Evolutionary conservation across 768 basidiomycete genomes (phyloP), one percentile per base, ranked within the genome.

Genomic region (Ephemerocybe angulata): DNA sequence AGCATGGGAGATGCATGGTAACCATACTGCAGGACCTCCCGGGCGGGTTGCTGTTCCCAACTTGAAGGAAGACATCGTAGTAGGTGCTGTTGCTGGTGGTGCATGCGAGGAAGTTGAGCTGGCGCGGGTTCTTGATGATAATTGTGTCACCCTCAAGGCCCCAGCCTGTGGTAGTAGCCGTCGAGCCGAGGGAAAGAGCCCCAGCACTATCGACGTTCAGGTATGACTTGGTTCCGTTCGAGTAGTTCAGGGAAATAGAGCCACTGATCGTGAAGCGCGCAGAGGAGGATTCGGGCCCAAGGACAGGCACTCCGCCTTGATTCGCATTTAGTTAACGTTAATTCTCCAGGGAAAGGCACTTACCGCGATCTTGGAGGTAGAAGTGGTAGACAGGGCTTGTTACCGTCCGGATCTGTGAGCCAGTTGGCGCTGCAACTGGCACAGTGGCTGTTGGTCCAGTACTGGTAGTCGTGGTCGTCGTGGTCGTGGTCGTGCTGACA

Each of bases 131-230:
- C 4, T 76, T 80, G 24, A 76, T 81, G 62, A 84, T 79, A 62
- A 83, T 82, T 13, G 82, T 81, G 58, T 84, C 82, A 11, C 81
- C 81, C 63, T 82, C 80, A 33, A 84, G 71, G 31, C 73, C 78
- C 81, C 82, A 83, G 60, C 80, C 71, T 6, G 76, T 78, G 19
- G 81, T 82, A 3, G 68, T 72, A 12, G 81, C 77, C 0, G 77
- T 73, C 1, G 70, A 58, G 48, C 71, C 75, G 47, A 83, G 71
- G 1, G 72, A 74, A 43, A 84, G 65, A 12, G 78, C 62, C 10
- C 67, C 76, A 50, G 60, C 68, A 44, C 63, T 70, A 55, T 77
- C 64, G 50, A 80, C 60, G 64, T 84, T 84, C 37, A 84, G 69
- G 67, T 72, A 84, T 31, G 79, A 67, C 43, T 70, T 67, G 42